Conservation (phyloP, 75 land plant species). For the Selaginella moellendorffii region DNA sequence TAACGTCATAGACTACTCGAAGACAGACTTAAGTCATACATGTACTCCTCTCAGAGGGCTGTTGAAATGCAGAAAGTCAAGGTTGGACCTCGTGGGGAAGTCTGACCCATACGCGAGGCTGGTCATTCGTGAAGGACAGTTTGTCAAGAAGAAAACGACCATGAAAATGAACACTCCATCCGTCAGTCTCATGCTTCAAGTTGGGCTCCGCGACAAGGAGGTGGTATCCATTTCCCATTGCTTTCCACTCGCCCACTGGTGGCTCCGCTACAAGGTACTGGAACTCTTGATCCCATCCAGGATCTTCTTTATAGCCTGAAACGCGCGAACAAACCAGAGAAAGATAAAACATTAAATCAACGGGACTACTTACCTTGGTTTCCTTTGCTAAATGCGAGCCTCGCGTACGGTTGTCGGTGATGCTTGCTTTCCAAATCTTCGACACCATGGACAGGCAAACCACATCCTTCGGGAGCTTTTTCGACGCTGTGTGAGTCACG, state of each 20-base stretch:
- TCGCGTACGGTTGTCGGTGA: slow-evolving; percentile 66
- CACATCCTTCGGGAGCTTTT: slow-evolving; percentile 59
- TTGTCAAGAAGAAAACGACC: too few species aligned
- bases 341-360: not conserved
- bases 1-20: too few species aligned
- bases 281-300: slow-evolving; percentile 72
- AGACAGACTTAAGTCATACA: too few species aligned
- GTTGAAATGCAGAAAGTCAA: too few species aligned
- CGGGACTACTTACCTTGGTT: slow-evolving; percentile 52
- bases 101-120: too few species aligned
- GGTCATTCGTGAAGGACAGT: too few species aligned
- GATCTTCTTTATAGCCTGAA: slow-evolving; percentile 62
- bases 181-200: too few species aligned
- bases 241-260: slow-evolving; percentile 48
- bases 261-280: slow-evolving; percentile 49
- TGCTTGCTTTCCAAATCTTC: slow-evolving; percentile 80
- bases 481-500: slow-evolving; percentile 31
- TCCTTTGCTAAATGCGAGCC: slow-evolving; percentile 39
- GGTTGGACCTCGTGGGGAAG: too few species aligned
- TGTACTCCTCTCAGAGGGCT: too few species aligned
- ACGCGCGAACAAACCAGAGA: too few species aligned
- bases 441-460: slow-evolving; percentile 50
- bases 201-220: too few species aligned
- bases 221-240: slow-evolving; percentile 25
- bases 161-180: too few species aligned